A percentile compares a stretch with the other conserved stretches of the same genome.
These are phyloP conservation scores for Arthrobotrys megalospora DNA, from an alignment of 2,329 filamentous ascomycete genomes.

Conservation along the genomic window DNA sequence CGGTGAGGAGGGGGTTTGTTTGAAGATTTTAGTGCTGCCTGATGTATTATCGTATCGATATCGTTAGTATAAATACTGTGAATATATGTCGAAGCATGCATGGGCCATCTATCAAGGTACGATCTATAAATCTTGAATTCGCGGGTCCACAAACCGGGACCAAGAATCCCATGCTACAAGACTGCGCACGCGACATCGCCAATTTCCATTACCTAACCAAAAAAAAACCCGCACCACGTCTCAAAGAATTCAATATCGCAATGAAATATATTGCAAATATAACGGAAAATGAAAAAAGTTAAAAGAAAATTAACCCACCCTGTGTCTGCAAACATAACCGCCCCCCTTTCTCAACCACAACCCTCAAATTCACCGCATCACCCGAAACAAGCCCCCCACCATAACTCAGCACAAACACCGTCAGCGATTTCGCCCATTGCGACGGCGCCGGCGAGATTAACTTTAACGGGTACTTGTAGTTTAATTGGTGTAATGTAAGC, in stretches of 20 bases:
- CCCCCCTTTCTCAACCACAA: conserved; percentile 61
- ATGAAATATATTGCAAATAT: neutral
- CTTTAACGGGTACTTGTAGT: conserved; percentile 95
- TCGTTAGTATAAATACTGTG: neutral
- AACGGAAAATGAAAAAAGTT: neutral
- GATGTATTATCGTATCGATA: conserved; percentile 67
- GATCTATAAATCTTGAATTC: too few relatives aligned
- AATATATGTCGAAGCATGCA: too few relatives aligned
- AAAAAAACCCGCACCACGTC: neutral
- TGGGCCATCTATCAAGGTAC: too few relatives aligned
- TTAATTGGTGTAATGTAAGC: conserved; percentile 80
- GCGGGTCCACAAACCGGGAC: neutral
- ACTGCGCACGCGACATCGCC: conserved; percentile 14
- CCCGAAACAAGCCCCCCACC: conserved; percentile 93
- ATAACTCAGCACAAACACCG: conserved; percentile 93
- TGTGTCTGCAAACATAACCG: conserved; percentile 66
- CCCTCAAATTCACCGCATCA: conserved; percentile 80
- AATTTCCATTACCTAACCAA: conserved; percentile 40
- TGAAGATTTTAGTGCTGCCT: conserved; percentile 97
- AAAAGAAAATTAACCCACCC: conserved; percentile 52
- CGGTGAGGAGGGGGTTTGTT: conserved; percentile 74
- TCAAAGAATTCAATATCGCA: neutral
- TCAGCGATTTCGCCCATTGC: conserved; percentile 75
- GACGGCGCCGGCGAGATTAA: conserved; percentile 81
- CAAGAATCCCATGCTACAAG: neutral